These are phyloP conservation scores for Odontarrhena argentea DNA, from an alignment of 345 rosid species.

Conservation along the genomic window DNA sequence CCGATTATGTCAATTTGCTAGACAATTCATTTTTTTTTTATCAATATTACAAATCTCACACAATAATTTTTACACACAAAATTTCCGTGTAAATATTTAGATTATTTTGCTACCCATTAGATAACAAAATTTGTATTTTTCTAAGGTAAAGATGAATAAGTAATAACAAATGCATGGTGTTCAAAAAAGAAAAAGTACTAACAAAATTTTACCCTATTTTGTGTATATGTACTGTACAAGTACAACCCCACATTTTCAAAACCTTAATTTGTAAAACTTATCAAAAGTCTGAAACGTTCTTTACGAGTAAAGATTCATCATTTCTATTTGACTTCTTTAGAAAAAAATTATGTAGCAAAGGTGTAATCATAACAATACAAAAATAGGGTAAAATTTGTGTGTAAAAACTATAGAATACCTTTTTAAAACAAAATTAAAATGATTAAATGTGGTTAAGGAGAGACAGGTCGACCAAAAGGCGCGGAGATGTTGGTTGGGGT, in stretches of 20 bases:
- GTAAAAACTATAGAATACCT: not conserved
- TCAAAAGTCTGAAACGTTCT: not conserved
- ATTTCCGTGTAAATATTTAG: not conserved
- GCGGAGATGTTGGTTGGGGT: constrained; percentile 39
- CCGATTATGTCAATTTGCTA: too few relatives aligned
- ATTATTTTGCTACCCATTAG: not conserved
- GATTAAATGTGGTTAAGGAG: constrained; percentile 2
- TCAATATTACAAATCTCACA: too few relatives aligned
- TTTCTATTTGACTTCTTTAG: constrained; percentile 19
- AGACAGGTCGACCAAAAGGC: constrained; percentile 44
- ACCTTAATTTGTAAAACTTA: not conserved
- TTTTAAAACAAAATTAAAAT: not conserved
- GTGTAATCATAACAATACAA: not conserved
- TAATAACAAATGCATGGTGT: not conserved
- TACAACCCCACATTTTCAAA: not conserved
- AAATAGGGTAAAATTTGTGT: not conserved
- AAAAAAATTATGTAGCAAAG: constrained; percentile 6
- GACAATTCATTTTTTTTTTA: too few relatives aligned
- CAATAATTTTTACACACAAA: too few relatives aligned
- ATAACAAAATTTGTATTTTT: not conserved
- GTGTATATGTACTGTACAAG: not conserved
- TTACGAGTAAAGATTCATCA: constrained; percentile 11
- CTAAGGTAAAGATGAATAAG: not conserved
- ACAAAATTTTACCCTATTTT: not conserved
- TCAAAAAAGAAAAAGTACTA: too few relatives aligned